Base-by-base conservation (phyloP, 352 stramenopile species). In the Phytophthora hybrid region DNA sequence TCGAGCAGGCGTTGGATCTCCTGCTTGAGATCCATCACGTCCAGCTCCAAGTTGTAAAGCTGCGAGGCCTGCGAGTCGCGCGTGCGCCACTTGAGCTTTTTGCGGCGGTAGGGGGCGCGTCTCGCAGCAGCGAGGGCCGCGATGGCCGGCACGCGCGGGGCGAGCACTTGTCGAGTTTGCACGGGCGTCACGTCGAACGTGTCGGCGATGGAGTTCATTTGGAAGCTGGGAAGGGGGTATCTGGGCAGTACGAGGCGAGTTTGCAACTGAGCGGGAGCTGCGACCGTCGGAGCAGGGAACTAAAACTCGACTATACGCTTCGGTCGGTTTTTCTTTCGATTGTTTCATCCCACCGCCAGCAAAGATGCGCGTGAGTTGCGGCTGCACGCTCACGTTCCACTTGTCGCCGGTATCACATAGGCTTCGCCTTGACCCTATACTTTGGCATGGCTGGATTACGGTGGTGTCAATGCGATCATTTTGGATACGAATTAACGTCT, bases 1-100 rank as follows among this genome's bases (percentile, higher is more conserved):
- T 83, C 71, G 0, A 21, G 16, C n/a, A 89, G 63, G 5, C 71
- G 61, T 37, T 82, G 72, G 60, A 89, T 80, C 54, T 89, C 74
- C 44, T 87, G 82, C 11, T 74, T 79, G 23, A 89, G 54, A 58
- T 66, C 71, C 26, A 82, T 75, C 16, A 91, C 63, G 55, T 91
- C 83, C 19, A 91, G 73, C 66, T 88, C 76, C 26, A 89, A 59
- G 53, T 89, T 91, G 71, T 91, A 91, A 4, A 87, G 71, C 59
- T 71, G 73, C 65, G 83, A 91, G 66, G 81, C 83, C 58, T 89
- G 75, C 23, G 71, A 78, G 71, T 91, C 83, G 9, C 83, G 78
- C 19, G 81, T 81, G 19, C 81, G 71, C 83, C 83, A 90, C 51
- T 88, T 85, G 47, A 89, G 79, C 62, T 88, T 88, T 39, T 78